Conservation (phyloP, 305 asterid genomes). For the Salvia sclarea region DNA sequence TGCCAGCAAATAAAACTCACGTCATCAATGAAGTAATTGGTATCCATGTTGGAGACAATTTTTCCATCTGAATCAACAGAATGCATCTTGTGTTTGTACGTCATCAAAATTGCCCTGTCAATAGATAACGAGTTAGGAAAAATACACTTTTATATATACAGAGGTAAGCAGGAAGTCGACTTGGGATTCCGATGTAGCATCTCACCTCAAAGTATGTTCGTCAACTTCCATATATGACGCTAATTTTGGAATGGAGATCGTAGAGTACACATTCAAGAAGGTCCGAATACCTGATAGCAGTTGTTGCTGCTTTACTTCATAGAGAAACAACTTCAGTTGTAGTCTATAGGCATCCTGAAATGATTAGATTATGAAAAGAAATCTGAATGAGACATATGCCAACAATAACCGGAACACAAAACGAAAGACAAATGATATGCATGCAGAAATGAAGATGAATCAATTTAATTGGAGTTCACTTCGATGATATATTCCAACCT, state of each 20-base stretch:
- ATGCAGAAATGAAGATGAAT: not conserved
- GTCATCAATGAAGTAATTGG: constrained; percentile 78
- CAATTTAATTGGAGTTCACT: constrained; percentile 2
- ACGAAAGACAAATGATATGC: not conserved
- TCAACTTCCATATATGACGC: constrained; percentile 83
- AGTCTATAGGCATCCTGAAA: constrained; percentile 61
- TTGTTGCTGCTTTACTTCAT: constrained; percentile 96
- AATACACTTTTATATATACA: not conserved
- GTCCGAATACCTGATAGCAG: constrained; percentile 75
- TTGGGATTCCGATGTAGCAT: not conserved
- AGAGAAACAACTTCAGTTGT: constrained; percentile 73
- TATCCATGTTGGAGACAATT: constrained; percentile 73
- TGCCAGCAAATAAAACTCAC: constrained; percentile 49
- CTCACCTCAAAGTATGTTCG: constrained; percentile 82
- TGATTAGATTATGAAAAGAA: constrained; percentile 37
- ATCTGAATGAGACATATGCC: constrained; percentile 30
- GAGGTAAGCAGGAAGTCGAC: not conserved
- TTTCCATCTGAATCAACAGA: constrained; percentile 75
- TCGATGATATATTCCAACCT: not conserved
- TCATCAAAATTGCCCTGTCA: constrained; percentile 61
- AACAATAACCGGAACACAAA: not conserved
- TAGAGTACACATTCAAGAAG: constrained; percentile 81
- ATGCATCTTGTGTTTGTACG: constrained; percentile 95
- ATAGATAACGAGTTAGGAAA: not conserved
- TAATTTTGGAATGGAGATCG: constrained; percentile 79